Evolutionary conservation across 1,284 basidiomycete genomes (phyloP), one percentile per base, ranked within the genome.

Genomic region (Ganoderma meredithae): DNA sequence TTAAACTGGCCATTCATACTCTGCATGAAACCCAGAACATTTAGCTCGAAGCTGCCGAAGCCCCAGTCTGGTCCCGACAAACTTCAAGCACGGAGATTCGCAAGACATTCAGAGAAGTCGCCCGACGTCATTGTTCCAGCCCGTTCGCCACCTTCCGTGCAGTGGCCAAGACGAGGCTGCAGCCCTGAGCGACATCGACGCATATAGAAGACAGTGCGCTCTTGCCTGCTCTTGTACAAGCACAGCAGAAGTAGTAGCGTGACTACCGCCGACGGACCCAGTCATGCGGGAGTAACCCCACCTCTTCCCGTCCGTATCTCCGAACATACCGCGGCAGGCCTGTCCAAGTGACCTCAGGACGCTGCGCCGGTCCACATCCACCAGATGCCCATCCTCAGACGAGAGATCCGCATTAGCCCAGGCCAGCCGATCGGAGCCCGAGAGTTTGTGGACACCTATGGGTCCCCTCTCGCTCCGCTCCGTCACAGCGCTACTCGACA

Each of bases 381-480:
- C 58, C 19, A n/a, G 39, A 41, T 43, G 59, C 25, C 39, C 36
- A 25, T 9, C 60, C 41, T 25, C 22, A 41, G 60, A 44, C 22
- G 25, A 36, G 27, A 60, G 64, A 65, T 65, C 64, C 58, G 64
- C 49, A 59, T 31, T 47, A 40, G 59, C 15, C 19, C 47, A 52
- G 47, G 22, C 47, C 47, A 22, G 4, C 55, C 22, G 31, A 22
- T 40, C 56, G 22, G 58, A 41, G 36, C 22, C n/a, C 41, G 58
- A n/a, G 12, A 60, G 25, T 4, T 52, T 66, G 65, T 66, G 65
- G 65, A 62, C 61, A 33, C 65, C 13, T 66, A 62, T 66, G 65
- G 65, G 65, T 66, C 65, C 64, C 58, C 36, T 22, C 40, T 25
- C n/a, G 25, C 58, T 39, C 39, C 58, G 36, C 27, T 39, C 44